phyloP scores from a whole-genome alignment of 2,329 filamentous ascomycete species.

The Cordyceps cicadae region DNA sequence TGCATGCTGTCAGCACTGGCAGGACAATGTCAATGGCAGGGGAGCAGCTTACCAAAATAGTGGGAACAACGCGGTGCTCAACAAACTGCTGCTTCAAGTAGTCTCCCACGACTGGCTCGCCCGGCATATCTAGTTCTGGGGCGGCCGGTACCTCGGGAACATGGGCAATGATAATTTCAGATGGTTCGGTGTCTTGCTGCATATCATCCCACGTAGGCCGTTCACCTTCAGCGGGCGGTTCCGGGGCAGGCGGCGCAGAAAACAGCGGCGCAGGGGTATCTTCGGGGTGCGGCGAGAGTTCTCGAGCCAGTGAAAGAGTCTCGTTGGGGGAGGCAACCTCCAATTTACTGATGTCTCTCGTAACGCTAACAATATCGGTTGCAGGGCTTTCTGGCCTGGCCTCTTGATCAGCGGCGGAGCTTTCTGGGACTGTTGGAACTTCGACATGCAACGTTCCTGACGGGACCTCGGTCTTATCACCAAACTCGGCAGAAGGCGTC shows the following conservation, averaged over 20 bases:
- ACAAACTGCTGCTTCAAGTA: conserved; percentile 95
- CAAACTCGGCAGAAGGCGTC: conserved; percentile 17
- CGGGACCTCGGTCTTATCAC: conserved; percentile 15
- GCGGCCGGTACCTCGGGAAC: conserved; percentile 10
- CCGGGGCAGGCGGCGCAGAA: conserved; percentile 23
- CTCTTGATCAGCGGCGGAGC: conserved; percentile 13
- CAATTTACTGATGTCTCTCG: conserved; percentile 3
- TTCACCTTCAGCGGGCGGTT: conserved; percentile 21
- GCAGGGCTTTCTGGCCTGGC: conserved; percentile 7
- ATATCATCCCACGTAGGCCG: background rate
- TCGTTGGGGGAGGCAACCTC: conserved; percentile 3
- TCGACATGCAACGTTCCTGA: background rate
- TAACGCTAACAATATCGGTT: conserved; percentile 7
- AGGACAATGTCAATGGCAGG: background rate
- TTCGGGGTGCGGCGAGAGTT: conserved; percentile 49
- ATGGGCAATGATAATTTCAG: conserved; percentile 6
- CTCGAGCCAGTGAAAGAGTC: conserved; percentile 12
- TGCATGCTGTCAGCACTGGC: conserved; percentile 28
- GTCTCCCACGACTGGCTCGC: conserved; percentile 79
- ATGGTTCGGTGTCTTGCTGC: conserved; percentile 5
- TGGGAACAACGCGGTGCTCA: conserved; percentile 86
- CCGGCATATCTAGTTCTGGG: conserved; percentile 12
- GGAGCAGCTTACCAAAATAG: conserved; percentile 67
- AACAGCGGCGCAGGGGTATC: conserved; percentile 60
- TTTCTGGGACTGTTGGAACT: background rate